Conservation (phyloP, 2,329 filamentous ascomycete genomes). For the Apiospora malaysiana region DNA sequence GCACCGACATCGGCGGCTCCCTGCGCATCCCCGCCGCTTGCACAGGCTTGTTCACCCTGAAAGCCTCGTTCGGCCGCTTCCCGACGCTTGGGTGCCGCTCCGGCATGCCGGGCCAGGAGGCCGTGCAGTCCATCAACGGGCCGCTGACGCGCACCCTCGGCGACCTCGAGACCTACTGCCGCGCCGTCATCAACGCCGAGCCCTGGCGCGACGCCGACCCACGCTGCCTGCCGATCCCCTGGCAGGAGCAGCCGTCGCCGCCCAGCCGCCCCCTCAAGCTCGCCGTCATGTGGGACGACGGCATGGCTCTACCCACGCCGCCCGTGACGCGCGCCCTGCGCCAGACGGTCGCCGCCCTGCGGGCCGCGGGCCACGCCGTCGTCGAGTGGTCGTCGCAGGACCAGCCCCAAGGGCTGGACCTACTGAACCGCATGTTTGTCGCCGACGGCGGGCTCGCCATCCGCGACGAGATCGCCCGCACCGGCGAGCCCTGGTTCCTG, state of each 20-base stretch:
- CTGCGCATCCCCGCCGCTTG: constrained; percentile 42
- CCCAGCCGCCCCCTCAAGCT: constrained; percentile 54
- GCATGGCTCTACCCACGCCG: constrained; percentile 68
- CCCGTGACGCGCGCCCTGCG: constrained; percentile 64
- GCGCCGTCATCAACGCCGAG: constrained; percentile 53
- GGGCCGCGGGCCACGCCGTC: constrained; percentile 54
- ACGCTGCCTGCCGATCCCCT: constrained; percentile 64
- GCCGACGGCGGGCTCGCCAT: constrained; percentile 54
- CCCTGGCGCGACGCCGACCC: constrained; percentile 63
- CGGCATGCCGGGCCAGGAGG: constrained; percentile 69
- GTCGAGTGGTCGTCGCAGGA: constrained; percentile 57
- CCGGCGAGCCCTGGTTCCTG: constrained; percentile 46
- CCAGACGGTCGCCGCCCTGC: constrained; percentile 49
- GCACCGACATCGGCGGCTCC: constrained; percentile 42
- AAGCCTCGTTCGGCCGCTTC: constrained; percentile 61
- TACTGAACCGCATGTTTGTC: constrained; percentile 53
- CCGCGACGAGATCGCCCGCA: constrained; percentile 43
- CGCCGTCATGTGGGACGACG: constrained; percentile 70
- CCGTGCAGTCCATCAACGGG: constrained; percentile 67
- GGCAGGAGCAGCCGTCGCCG: constrained; percentile 44
- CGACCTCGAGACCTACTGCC: constrained; percentile 62
- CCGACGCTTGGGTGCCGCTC: constrained; percentile 59
- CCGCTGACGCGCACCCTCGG: constrained; percentile 62
- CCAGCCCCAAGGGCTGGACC: constrained; percentile 43
- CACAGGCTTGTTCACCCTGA: constrained; percentile 38